Base-by-base conservation (phyloP, 352 stramenopile species). In the Phytophthora boehmeriae region DNA sequence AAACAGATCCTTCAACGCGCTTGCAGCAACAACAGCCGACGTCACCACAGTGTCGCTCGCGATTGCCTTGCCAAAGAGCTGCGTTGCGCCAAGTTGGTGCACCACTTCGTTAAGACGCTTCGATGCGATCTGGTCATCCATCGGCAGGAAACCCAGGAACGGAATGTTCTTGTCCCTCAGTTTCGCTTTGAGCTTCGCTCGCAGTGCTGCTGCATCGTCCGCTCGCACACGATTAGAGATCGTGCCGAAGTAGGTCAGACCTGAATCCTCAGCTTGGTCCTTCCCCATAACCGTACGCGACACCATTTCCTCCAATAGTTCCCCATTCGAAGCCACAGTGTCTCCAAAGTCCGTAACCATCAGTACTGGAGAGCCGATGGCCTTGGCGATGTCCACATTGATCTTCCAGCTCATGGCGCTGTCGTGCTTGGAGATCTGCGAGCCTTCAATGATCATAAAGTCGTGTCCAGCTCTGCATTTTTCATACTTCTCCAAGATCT, bases 401-500 rank as follows among this genome's bases (percentile, higher is more conserved):
- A 93, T 76, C 48, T 89, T 88, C 84, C 82, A 93, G 68, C 79
- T 89, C 76, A 88, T 83, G 4, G 76, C 73, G 28, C 78, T 80
- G 47, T 93, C 82, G 68, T 86, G 74, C 54, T 86, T 68, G 23
- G 79, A 78, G 38, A 93, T 54, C 49, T 80, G 73, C 8, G 82
- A 83, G n/a, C 84, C 84, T 54, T 93, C 84, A 38, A 93, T 86
- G 62, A 93, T 84, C 75, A 93, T 87, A 49, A 93, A 93, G 71
- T 93, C 84, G 66, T 93, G 83, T 34, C 79, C 64, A 20, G 75
- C 39, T 19, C 80, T 76, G 53, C 66, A 67, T 5, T 71, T 47
- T 39, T 93, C 84, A 53, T 83, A 92, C 14, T 76, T 73, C n/a
- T 74, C 76, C 20, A 93, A 44, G 35, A 93, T 90, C 50, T 84